Evolutionary conservation across 2,329 filamentous ascomycete genomes (phyloP).

Genomic region (Pleomassaria siparia): DNA sequence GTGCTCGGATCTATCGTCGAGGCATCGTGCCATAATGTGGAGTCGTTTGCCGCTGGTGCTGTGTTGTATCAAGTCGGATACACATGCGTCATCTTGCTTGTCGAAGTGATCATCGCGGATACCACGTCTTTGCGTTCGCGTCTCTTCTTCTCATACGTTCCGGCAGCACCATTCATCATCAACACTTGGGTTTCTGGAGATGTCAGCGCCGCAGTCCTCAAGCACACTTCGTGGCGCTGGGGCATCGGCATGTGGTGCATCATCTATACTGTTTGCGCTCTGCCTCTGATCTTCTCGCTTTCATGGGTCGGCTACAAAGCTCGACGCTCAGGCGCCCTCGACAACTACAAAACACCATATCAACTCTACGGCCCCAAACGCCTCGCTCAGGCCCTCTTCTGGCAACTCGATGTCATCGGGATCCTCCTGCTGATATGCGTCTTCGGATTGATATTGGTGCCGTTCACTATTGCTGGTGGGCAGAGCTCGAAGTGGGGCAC

Average conservation of each 20-base stretch:
- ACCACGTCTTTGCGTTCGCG: constrained; percentile 64
- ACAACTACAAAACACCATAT: constrained; percentile 48
- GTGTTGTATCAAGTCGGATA: constrained; percentile 63
- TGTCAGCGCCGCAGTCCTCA: constrained; percentile 55
- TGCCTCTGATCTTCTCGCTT: constrained; percentile 59
- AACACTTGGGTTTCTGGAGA: constrained; percentile 67
- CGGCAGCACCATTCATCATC: constrained; percentile 57
- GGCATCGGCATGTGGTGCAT: constrained; percentile 64
- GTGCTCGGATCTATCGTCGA: constrained; percentile 56
- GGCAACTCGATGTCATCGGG: constrained; percentile 57
- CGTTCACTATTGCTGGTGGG: constrained; percentile 59
- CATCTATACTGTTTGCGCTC: constrained; percentile 58
- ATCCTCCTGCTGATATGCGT: constrained; percentile 51
- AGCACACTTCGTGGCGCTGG: constrained; percentile 59
- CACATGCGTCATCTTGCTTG: constrained; percentile 61
- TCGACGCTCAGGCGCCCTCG: constrained; percentile 53
- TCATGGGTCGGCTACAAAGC: constrained; percentile 56
- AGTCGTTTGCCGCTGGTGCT: constrained; percentile 59
- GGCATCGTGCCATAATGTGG: constrained; percentile 51
- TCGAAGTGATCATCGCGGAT: constrained; percentile 67
- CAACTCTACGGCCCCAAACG: constrained; percentile 44
- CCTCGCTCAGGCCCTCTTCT: constrained; percentile 52
- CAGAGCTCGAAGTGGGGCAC: constrained; percentile 52
- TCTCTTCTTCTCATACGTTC: constrained; percentile 67
- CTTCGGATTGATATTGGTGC: constrained; percentile 53